Evolutionary conservation across 306 rosid species (phyloP).

Genomic region (Pterocarpus santalinus): DNA sequence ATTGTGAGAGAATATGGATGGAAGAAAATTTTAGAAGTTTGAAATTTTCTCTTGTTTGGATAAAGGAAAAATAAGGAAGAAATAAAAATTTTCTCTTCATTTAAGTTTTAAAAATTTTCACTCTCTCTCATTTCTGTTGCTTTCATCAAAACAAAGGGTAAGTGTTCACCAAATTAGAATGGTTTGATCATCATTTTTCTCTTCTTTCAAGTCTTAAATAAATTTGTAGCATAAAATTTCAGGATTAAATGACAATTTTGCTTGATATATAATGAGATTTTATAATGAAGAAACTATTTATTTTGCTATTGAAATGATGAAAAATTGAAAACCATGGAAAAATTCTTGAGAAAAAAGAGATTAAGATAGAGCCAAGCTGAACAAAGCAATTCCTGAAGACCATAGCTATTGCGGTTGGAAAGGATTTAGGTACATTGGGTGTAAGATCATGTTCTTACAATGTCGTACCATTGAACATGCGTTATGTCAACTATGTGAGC

Average conservation of each 20-base stretch:
- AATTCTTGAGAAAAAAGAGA: not conserved
- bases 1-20: not conserved
- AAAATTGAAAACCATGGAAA: slow-evolving; percentile 13
- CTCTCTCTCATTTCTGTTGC: not conserved
- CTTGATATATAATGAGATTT: slow-evolving; percentile 1
- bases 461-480: not conserved
- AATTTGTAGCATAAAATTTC: not conserved
- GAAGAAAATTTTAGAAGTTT: not conserved
- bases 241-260: not conserved
- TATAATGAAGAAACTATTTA: slow-evolving; percentile 4
- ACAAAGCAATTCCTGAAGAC: not conserved
- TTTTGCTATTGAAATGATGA: slow-evolving; percentile 1
- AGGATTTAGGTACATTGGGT: not conserved
- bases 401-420: not conserved
- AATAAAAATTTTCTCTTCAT: not conserved
- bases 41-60: not conserved
- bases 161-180: not conserved
- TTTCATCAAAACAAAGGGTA: not conserved
- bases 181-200: not conserved
- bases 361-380: slow-evolving; percentile 26
- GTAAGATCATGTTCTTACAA: not conserved
- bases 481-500: not conserved
- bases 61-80: not conserved
- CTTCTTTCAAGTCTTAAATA: slow-evolving; percentile 13
- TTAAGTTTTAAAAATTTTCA: not conserved